A percentile compares a stretch with the other conserved stretches of the same genome.
These are phyloP conservation scores for Vanilla planifolia DNA, from an alignment of 106 monocot genomes.

Conservation along the genomic window DNA sequence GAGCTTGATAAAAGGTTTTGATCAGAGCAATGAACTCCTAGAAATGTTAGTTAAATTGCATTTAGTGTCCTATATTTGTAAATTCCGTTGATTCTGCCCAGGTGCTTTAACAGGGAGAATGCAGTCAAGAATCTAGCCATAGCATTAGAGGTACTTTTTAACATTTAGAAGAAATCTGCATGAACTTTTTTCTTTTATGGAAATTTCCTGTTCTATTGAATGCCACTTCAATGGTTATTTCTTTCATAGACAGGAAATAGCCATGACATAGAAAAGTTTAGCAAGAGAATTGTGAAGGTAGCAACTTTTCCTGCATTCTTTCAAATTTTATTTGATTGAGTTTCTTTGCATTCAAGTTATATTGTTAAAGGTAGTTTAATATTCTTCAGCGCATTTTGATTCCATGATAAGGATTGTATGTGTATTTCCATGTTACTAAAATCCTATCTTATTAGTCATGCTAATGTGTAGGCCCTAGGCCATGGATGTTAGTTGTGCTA, in stretches of 20 bases:
- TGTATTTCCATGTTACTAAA: too few relatives aligned
- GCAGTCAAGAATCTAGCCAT: slow-evolving; percentile 64
- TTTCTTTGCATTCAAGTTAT: too few relatives aligned
- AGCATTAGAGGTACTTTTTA: slow-evolving; percentile 68
- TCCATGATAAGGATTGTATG: too few relatives aligned
- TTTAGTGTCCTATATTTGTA: not conserved
- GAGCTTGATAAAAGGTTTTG: slow-evolving; percentile 93
- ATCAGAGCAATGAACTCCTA: too few relatives aligned
- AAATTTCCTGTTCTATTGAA: not conserved
- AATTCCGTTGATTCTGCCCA: slow-evolving; percentile 15
- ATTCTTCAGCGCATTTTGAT: too few relatives aligned
- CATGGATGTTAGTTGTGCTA: too few relatives aligned
- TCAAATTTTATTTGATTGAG: too few relatives aligned
- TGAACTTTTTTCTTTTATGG: not conserved
- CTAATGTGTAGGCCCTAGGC: too few relatives aligned
- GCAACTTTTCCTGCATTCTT: too few relatives aligned
- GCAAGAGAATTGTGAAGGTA: slow-evolving; percentile 98
- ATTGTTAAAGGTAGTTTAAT: too few relatives aligned
- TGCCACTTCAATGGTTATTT: not conserved
- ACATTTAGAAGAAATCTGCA: not conserved
- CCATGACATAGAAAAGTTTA: slow-evolving; percentile 87
- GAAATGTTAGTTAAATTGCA: not conserved
- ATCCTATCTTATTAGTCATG: too few relatives aligned
- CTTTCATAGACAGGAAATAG: slow-evolving; percentile 69
- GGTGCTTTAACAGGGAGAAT: slow-evolving; percentile 78